Percentiles rank a stretch among this genome's conserved stretches.
These are phyloP conservation scores for Calycina herbarum DNA, from an alignment of 2,329 filamentous ascomycete species.

Conservation along the genomic window DNA sequence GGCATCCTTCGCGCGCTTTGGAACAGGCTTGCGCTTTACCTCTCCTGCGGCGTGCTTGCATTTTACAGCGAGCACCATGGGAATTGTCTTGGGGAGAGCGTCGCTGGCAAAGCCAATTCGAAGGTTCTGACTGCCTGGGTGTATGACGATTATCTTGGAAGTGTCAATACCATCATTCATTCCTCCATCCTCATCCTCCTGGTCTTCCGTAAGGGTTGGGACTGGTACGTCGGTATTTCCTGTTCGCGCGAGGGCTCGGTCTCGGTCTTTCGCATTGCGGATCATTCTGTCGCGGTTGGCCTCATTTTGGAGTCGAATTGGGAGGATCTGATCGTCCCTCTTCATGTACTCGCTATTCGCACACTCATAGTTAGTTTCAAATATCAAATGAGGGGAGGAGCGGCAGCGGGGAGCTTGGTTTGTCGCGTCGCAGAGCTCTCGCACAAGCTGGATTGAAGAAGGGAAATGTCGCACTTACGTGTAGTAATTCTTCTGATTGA, in stretches of 20 bases:
- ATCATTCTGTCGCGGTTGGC: constrained; percentile 81
- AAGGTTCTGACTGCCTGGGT: constrained; percentile 92
- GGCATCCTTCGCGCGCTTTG: constrained; percentile 61
- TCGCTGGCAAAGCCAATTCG: constrained; percentile 95
- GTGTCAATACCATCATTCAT: constrained; percentile 67
- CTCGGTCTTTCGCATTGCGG: constrained; percentile 82
- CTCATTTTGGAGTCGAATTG: constrained; percentile 84
- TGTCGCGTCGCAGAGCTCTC: background rate
- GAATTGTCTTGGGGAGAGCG: constrained; percentile 88
- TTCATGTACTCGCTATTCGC: constrained; percentile 85
- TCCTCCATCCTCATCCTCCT: constrained; percentile 49
- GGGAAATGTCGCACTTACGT: constrained; percentile 60
- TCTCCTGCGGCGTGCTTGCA: constrained; percentile 80
- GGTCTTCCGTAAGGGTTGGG: constrained; percentile 55
- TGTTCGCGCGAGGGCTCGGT: constrained; percentile 77
- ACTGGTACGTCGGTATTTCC: constrained; percentile 66
- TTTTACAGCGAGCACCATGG: constrained; percentile 85
- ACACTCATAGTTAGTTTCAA: background rate
- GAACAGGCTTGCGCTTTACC: constrained; percentile 66
- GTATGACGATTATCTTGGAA: constrained; percentile 91
- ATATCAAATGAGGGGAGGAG: background rate
- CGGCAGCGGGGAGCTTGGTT: background rate
- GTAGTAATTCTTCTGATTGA: constrained; percentile 99
- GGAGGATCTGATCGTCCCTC: constrained; percentile 92
- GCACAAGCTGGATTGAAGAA: constrained; percentile 5